phyloP scores from a whole-genome alignment of 768 basidiomycete species.

The Leccinum boreale region DNA sequence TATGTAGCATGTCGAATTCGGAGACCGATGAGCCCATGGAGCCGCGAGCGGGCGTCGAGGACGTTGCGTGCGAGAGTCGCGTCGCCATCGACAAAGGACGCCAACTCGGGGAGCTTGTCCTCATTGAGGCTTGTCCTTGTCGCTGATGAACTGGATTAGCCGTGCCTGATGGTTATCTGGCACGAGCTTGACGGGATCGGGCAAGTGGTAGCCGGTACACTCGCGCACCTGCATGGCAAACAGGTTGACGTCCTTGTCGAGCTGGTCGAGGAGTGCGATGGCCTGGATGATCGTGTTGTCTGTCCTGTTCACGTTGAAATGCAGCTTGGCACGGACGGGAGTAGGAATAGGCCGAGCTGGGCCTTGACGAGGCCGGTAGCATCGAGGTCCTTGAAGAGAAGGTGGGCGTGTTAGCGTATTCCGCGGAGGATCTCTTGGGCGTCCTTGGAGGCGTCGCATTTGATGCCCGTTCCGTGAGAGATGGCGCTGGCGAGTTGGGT shows the following conservation, averaged over 20 bases:
- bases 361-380: slow-evolving; percentile 86
- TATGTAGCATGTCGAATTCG: slow-evolving; percentile 94
- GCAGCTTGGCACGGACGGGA: slow-evolving; percentile 96
- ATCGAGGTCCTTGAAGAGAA: slow-evolving; percentile 86
- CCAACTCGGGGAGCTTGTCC: slow-evolving; percentile 75
- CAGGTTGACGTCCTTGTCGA: slow-evolving; percentile 99
- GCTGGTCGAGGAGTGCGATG: slow-evolving; percentile 95
- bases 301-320: slow-evolving; percentile 93
- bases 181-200: slow-evolving; percentile 91
- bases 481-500: slow-evolving; percentile 71
- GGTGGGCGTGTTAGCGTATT: slow-evolving; percentile 86
- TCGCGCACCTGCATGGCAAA: slow-evolving; percentile 98
- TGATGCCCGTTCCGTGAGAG: slow-evolving; percentile 63
- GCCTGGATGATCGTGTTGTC: slow-evolving; percentile 99
- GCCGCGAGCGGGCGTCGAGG: slow-evolving; percentile 85
- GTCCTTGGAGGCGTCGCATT: slow-evolving; percentile 79
- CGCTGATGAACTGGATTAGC: slow-evolving; percentile 80
- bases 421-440: slow-evolving; percentile 87
- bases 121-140: slow-evolving; percentile 78
- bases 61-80: slow-evolving; percentile 86
- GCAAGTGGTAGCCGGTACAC: slow-evolving; percentile 99
- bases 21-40: slow-evolving; percentile 92
- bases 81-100: slow-evolving; percentile 81
- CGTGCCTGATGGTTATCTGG: slow-evolving; percentile 92
- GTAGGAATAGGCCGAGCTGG: slow-evolving; percentile 96